Base-by-base conservation (phyloP, 768 basidiomycete species). In the Boletus sp. region DNA sequence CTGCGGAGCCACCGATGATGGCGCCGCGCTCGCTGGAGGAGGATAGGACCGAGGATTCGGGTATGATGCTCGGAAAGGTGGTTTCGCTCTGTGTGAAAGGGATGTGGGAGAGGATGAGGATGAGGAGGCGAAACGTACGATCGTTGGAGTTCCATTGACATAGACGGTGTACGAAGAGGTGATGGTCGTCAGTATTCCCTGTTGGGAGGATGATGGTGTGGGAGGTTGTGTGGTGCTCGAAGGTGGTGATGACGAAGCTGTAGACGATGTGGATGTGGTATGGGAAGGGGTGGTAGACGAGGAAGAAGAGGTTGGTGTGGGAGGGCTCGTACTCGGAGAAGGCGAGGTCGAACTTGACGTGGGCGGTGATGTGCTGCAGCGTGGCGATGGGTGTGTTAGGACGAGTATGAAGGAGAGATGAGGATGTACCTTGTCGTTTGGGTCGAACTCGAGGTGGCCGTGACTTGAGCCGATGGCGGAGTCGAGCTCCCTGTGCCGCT, bases 1-100 rank as follows among this genome's bases (percentile, higher is more conserved):
- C 70, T 32, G 78, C 76, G 4, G 74, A 67, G 4, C 77, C 78
- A 4, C 75, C 78, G 32, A 81, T 79, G 40, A 77, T 68, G 39
- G 74, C 73, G 1, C 74, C 77, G 18, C 77, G 77, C 5, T 66
- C 44, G 28, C 47, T 54, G 2, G 58, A 54, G 15, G 56, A 36
- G 14, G 57, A 32, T 14, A 33, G 24, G 32, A n/a, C 15, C 0
- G 60, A 30, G 0, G 12, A 1, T 35, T 37, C 2, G 10, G 61
- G 61, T 41, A 72, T 66, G 30, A 63, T 66, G 7, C 40, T 67
- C 11, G 69, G 65, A 7, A 64, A 51, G 0, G 52, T 5, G 4
- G 60, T 63, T 18, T 46, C 18, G 4, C 54, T 54, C 70, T 72
- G 52, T 36, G 24, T 5, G 7, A n/a, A 7, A 12, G 33, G 15